phyloP scores from a whole-genome alignment of 75 land plant genomes.

The Cunninghamia lanceolata region DNA sequence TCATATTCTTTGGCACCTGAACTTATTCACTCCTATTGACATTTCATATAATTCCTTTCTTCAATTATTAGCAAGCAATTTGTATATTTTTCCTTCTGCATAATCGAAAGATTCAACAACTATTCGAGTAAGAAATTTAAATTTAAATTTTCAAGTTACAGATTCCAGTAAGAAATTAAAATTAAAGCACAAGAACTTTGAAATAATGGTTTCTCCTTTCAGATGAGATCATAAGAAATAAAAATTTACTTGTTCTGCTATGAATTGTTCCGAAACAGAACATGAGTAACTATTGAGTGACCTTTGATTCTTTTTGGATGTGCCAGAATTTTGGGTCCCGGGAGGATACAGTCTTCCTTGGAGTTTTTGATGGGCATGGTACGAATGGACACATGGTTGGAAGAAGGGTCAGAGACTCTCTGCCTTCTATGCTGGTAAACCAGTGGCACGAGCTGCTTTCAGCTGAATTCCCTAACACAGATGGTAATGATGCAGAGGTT shows the following conservation, averaged over 20 bases:
- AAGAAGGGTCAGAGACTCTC: slow-evolving; percentile 55
- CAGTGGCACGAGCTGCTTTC: slow-evolving; percentile 23
- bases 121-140: no score
- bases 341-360: slow-evolving; percentile 61
- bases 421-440: slow-evolving; percentile 58
- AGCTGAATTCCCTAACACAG: background rate
- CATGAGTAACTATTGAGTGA: background rate
- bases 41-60: background rate
- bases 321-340: slow-evolving; percentile 56
- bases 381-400: slow-evolving; percentile 82
- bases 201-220: background rate
- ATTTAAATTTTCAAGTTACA: background rate
- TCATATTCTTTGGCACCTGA: background rate
- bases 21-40: background rate
- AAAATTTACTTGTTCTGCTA: background rate
- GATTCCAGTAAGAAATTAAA: background rate
- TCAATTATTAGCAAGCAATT: background rate
- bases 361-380: slow-evolving; percentile 94
- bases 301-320: background rate
- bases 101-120: background rate
- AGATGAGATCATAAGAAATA: background rate
- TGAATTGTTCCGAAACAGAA: background rate
- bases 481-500: background rate
- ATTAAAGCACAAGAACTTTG: background rate
- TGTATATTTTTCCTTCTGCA: background rate